Percentiles rank a stretch among this genome's conserved stretches.
Conservation (phyloP, 495 filamentous ascomycete genomes). For the Hypoxylon crocopeplum region DNA sequence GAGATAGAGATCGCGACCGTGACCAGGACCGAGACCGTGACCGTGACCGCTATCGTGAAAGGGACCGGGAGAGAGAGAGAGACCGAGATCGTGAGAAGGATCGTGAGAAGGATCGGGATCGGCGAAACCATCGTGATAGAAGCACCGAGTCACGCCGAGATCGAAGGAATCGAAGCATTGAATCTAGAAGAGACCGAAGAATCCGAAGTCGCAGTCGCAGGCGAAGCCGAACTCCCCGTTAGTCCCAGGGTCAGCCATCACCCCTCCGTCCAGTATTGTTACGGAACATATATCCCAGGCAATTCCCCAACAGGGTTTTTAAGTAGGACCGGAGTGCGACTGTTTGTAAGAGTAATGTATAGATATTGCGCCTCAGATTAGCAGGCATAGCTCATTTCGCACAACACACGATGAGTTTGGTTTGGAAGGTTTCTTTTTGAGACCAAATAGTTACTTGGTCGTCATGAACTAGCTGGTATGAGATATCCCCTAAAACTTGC, state of each 20-base stretch:
- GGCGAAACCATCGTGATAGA: conserved; percentile 35
- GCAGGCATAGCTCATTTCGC: no score
- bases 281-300: background rate
- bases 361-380: no score
- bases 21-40: conserved; percentile 39
- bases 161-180: conserved; percentile 20
- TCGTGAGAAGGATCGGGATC: conserved; percentile 32
- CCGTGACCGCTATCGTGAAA: conserved; percentile 37
- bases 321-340: no score
- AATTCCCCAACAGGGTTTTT: no score
- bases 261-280: conserved; percentile 8
- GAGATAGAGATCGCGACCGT: conserved; percentile 31
- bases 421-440: no score
- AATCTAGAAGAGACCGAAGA: conserved; percentile 16
- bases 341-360: no score
- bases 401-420: no score
- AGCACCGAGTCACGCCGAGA: conserved; percentile 38
- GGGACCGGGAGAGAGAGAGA: conserved; percentile 22
- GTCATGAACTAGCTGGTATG: background rate
- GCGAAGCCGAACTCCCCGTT: conserved; percentile 38
- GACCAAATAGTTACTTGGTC: no score
- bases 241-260: conserved; percentile 7
- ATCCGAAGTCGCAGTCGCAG: conserved; percentile 32
- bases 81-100: conserved; percentile 37
- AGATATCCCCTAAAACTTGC: conserved; percentile 2